Percentiles rank a stretch among this genome's conserved stretches.
Evolutionary conservation across 2,329 filamentous ascomycete genomes (phyloP).

Genomic region (Aureobasidium sp.): DNA sequence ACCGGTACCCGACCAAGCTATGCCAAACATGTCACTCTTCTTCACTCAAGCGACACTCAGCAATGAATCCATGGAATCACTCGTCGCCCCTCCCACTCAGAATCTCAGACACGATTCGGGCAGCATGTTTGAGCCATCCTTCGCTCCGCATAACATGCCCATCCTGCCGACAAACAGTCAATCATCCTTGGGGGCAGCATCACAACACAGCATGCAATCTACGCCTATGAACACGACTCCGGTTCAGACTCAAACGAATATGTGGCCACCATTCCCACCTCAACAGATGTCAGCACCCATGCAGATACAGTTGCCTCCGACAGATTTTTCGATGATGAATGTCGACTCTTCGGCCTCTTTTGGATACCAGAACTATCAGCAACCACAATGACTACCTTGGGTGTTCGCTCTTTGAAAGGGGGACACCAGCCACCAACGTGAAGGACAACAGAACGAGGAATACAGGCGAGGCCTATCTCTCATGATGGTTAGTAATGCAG

Average conservation of each 20-base stretch:
- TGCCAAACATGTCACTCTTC: constrained; percentile 12
- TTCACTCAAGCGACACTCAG: constrained; percentile 14
- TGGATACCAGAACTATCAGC: constrained; percentile 1
- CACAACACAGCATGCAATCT: constrained; percentile 9
- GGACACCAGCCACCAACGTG: neutral
- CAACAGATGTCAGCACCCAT: neutral
- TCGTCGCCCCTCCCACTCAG: neutral
- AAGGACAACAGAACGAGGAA: neutral
- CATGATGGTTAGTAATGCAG: neutral
- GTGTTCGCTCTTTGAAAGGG: neutral
- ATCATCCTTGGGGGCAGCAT: neutral
- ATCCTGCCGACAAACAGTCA: neutral
- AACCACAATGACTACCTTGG: neutral
- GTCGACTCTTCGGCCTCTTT: neutral
- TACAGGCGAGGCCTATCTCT: neutral
- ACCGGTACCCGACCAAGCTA: neutral
- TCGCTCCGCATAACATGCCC: constrained; percentile 11
- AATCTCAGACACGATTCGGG: constrained; percentile 13
- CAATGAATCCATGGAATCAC: constrained; percentile 9
- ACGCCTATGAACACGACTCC: constrained; percentile 6
- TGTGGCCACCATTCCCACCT: constrained; percentile 5
- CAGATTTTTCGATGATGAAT: constrained; percentile 10
- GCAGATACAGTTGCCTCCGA: neutral
- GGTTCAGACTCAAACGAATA: neutral
- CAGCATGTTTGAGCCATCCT: constrained; percentile 14